These are phyloP conservation scores for Yarrowia bubula DNA, from an alignment of 805 yeast genomes.

Conservation along the genomic window DNA sequence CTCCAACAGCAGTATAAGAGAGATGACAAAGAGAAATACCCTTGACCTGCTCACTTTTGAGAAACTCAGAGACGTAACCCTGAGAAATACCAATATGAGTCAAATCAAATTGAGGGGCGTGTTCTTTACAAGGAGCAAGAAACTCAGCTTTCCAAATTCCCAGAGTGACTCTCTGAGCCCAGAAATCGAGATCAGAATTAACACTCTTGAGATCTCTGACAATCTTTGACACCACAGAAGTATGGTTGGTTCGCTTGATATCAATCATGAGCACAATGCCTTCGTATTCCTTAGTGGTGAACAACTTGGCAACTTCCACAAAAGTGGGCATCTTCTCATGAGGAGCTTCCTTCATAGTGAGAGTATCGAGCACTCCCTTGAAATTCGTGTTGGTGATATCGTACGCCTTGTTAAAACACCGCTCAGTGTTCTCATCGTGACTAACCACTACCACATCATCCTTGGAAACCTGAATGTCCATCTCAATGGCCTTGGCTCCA, in stretches of 20 bases:
- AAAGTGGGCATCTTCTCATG: constrained; percentile 46
- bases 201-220: constrained; percentile 41
- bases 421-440: constrained; percentile 52
- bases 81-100: constrained; percentile 43
- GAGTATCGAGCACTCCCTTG: constrained; percentile 41
- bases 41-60: constrained; percentile 50
- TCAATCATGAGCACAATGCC: constrained; percentile 49
- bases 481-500: constrained; percentile 50
- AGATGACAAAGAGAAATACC: constrained; percentile 52
- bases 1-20: constrained; percentile 47
- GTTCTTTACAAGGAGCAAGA: constrained; percentile 44
- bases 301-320: constrained; percentile 44
- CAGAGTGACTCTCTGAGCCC: constrained; percentile 49
- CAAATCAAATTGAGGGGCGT: constrained; percentile 40
- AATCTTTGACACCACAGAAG: constrained; percentile 45
- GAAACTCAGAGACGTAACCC: constrained; percentile 39
- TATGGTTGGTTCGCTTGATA: constrained; percentile 49
- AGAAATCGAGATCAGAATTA: constrained; percentile 44
- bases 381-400: constrained; percentile 43
- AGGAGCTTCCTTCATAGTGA: constrained; percentile 40
- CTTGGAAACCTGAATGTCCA: constrained; percentile 53
- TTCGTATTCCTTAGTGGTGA: constrained; percentile 36
- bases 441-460: constrained; percentile 56
- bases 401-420: constrained; percentile 47
- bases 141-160: constrained; percentile 56